A percentile compares a stretch with the other conserved stretches of the same genome.
Evolutionary conservation across 345 rosid genomes (phyloP).

Genomic region (Pistacia atlantica): DNA sequence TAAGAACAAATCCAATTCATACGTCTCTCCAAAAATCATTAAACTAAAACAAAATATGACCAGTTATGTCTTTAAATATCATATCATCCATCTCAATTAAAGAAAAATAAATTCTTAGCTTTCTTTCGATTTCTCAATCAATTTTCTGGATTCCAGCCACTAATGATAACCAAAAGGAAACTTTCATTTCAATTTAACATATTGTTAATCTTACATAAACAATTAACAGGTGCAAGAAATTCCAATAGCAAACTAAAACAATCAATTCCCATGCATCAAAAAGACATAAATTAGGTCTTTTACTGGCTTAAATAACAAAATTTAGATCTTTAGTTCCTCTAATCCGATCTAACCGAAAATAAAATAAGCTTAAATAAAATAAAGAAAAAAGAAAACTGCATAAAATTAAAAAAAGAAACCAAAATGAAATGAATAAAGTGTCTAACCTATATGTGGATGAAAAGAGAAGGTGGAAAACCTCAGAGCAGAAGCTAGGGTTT

Average conservation of each 20-base stretch:
- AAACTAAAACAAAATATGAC: neutral
- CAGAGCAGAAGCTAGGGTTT: constrained; percentile 14
- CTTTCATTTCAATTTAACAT: neutral
- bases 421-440: neutral
- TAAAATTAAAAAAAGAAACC: neutral
- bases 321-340: neutral
- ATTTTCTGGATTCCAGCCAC: neutral
- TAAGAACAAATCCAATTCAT: too few relatives aligned
- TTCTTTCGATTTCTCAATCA: neutral
- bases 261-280: neutral
- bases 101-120: neutral
- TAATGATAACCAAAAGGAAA: neutral
- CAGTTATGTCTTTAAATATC: neutral
- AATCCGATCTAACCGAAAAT: constrained; percentile 11
- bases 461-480: constrained; percentile 7
- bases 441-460: neutral
- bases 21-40: too few relatives aligned
- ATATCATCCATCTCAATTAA: neutral
- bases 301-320: neutral
- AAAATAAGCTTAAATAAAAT: neutral
- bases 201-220: neutral
- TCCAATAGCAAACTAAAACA: neutral
- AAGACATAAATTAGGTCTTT: neutral
- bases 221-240: neutral
- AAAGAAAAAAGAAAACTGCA: neutral